Evolutionary conservation across 192 early-diverging fungal species (phyloP).

Genomic region (Backusella morwellensis): DNA sequence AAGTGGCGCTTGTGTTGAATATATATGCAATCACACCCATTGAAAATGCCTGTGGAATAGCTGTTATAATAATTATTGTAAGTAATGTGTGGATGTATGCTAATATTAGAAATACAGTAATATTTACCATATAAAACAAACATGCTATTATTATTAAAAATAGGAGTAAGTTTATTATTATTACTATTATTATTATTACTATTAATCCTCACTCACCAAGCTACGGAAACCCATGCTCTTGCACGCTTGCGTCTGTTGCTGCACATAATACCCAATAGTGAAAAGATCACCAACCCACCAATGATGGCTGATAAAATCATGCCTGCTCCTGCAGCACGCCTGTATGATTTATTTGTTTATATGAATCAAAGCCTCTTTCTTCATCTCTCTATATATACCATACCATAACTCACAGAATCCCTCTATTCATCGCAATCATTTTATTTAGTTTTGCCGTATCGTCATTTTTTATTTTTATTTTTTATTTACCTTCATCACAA

Average conservation of each 20-base stretch:
- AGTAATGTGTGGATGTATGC: too few species aligned
- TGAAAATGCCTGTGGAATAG: conserved; percentile 30
- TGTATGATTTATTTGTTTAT: neutral
- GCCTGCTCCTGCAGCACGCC: conserved; percentile 29
- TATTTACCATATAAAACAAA: neutral
- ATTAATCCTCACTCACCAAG: conserved; percentile 30
- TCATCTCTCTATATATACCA: neutral
- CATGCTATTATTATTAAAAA: conserved; percentile 2
- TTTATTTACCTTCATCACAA: conserved; percentile 27
- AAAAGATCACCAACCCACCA: conserved; percentile 25
- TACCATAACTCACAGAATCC: conserved; percentile 37
- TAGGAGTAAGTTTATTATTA: neutral
- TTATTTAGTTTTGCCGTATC: neutral
- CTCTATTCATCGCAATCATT: conserved; percentile 6
- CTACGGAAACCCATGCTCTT: conserved; percentile 24
- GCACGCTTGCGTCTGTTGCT: conserved; percentile 28
- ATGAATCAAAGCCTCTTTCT: neutral
- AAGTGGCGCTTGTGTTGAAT: conserved; percentile 25
- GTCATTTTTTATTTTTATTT: neutral
- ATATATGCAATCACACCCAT: conserved; percentile 35
- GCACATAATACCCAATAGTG: conserved; percentile 29
- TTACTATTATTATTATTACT: too few species aligned
- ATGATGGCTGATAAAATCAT: conserved; percentile 31
- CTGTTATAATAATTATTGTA: neutral
- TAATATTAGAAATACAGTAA: too few species aligned